Evolutionary conservation across 164 flowering plant genomes (phyloP), one percentile per base, ranked within the genome.

Genomic region (Piper longum): DNA sequence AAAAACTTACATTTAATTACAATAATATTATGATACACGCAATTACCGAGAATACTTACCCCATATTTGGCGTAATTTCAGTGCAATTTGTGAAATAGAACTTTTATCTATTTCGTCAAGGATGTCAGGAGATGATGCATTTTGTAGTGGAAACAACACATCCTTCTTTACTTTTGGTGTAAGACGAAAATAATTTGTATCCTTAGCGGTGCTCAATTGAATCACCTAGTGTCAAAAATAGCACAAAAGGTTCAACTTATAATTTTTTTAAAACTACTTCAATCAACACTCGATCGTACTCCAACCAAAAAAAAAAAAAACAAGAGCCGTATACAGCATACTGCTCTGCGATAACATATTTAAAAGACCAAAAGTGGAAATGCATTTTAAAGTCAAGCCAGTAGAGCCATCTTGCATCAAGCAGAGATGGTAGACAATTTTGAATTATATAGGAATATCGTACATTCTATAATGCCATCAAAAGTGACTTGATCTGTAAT

Each of bases 11-110:
- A 1, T 12, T 9, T 48, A 48, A 9, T 14, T 48, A 26, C 36
- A 26, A 26, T 26, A 26, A 26, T 26, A 26, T 26, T 26, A 5
- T 48, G 14, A 9, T 2, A 2, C 52, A 48, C 9, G 52, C 2
- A 3, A 48, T 2, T 1, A 48, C 12, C 52, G 14, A 9, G 14
- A 48, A 14, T 19, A 18, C 83, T 81, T 65, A 88, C 92, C 93
- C 95, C 93, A 91, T 52, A 80, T 61, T 70, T 83, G 86, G 54
- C 65, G 81, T 78, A 91, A 70, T 70, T 74, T 83, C 70, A 74
- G 45, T 45, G 81, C 87, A 45, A 83, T 65, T 72, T 88, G 80
- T 61, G 70, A 63, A 54, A 83, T 61, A 41, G 75, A 72, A 78
- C 82, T 83, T 76, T 77, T 77, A 71, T 86, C 83, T 19, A 79